Conservation (phyloP, 1,284 basidiomycete species). For the Apiotrichum porosum region DNA sequence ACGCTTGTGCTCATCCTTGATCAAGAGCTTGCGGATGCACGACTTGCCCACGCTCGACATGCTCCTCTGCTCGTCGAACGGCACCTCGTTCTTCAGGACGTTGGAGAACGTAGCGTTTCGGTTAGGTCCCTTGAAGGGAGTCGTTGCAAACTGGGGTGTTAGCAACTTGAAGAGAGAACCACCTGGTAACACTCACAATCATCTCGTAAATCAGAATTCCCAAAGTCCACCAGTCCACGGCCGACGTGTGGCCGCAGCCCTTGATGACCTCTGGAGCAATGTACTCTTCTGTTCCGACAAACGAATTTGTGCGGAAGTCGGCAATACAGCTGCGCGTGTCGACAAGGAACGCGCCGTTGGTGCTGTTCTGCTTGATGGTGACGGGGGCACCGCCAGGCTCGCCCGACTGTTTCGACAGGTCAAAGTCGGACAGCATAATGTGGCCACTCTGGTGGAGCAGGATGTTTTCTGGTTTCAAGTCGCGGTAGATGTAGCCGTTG, state of each 20-base stretch:
- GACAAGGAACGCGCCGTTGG: conserved; percentile 75
- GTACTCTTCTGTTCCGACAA: conserved; percentile 98
- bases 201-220: conserved; percentile 99
- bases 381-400: conserved; percentile 83
- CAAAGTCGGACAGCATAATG: conserved; percentile 99
- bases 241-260: conserved; percentile 93
- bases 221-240: conserved; percentile 99
- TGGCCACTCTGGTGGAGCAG: conserved; percentile 97
- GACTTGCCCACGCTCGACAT: conserved; percentile 83
- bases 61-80: conserved; percentile 80
- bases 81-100: conserved; percentile 80
- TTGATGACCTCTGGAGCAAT: conserved; percentile 99
- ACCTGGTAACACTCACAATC: conserved; percentile 95
- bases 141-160: conserved; percentile 75
- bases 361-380: conserved; percentile 77
- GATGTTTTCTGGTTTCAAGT: conserved; percentile 99
- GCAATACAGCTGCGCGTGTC: conserved; percentile 97
- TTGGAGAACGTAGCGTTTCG: conserved; percentile 95
- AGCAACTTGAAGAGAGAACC: too few relatives aligned
- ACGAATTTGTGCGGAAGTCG: conserved; percentile 96
- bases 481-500: conserved; percentile 98
- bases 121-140: conserved; percentile 95
- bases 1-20: conserved; percentile 87
- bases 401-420: conserved; percentile 91
- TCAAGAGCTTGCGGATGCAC: conserved; percentile 77